Percentiles rank a stretch among this genome's conserved stretches.
Conservation (phyloP, 202 grass and related monocot genomes). For the Digitaria exilis region DNA sequence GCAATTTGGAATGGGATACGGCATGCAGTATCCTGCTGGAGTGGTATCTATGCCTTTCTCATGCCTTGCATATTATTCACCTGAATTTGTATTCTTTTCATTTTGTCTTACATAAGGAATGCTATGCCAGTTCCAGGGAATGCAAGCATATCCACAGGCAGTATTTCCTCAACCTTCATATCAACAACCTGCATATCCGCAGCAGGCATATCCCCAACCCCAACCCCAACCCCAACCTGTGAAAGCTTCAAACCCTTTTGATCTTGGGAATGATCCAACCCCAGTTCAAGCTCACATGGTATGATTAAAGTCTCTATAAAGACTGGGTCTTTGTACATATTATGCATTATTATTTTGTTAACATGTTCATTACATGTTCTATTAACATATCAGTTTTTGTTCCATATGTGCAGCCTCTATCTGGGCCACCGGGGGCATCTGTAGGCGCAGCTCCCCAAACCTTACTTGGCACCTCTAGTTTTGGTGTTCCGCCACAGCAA, state of each 20-base stretch:
- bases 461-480: conserved; percentile 59
- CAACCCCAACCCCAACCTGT: too few relatives aligned
- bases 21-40: conserved; percentile 76
- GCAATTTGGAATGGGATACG: conserved; percentile 80
- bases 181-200: conserved; percentile 45
- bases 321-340: conserved; percentile 15
- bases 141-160: conserved; percentile 67
- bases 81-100: conserved; percentile 23
- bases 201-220: conserved; percentile 52
- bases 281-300: conserved; percentile 61
- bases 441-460: conserved; percentile 43
- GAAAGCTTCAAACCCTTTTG: conserved; percentile 91
- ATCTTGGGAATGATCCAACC: conserved; percentile 64
- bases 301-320: conserved; percentile 36
- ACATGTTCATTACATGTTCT: conserved; percentile 27
- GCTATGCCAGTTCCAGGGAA: conserved; percentile 59
- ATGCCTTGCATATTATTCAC: conserved; percentile 22
- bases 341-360: conserved; percentile 30
- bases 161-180: conserved; percentile 50
- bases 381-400: conserved; percentile 27
- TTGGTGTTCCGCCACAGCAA: conserved; percentile 64
- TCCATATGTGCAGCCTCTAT: conserved; percentile 38
- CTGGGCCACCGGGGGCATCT: conserved; percentile 52
- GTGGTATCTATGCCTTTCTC: conserved; percentile 58
- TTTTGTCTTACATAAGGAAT: conserved; percentile 37